phyloP scores from a whole-genome alignment of 1,284 basidiomycete species.

The Cryptococcus jaspeensis region DNA sequence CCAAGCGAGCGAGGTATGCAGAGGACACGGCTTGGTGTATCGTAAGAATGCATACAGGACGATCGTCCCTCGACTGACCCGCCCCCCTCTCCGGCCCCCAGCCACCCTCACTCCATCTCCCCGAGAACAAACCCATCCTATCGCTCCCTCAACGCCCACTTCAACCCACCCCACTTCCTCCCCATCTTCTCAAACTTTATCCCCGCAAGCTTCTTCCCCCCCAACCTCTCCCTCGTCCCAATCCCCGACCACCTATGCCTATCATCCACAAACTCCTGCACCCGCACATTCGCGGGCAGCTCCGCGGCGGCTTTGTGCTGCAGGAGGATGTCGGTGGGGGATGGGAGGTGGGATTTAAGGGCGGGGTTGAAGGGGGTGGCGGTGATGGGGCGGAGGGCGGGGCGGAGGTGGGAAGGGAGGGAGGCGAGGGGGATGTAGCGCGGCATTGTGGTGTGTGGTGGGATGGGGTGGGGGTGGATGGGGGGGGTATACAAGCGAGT shows the following conservation, averaged over 20 bases:
- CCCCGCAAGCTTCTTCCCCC: conserved; percentile 12
- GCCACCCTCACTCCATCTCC: too few relatives aligned
- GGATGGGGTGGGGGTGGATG: too few relatives aligned
- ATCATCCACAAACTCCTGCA: conserved; percentile 22
- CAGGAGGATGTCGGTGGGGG: conserved; percentile 16
- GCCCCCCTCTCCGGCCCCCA: too few relatives aligned
- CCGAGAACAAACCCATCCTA: conserved; percentile 2
- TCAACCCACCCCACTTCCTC: conserved; percentile 20
- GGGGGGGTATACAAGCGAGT: too few relatives aligned
- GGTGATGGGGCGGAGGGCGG: conserved; percentile 8
- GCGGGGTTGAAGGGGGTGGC: conserved; percentile 2
- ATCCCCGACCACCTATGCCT: conserved; percentile 16
- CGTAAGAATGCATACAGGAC: neutral
- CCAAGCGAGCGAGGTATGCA: too few relatives aligned
- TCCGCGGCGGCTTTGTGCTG: neutral
- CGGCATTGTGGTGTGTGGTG: conserved; percentile 8
- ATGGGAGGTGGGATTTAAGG: conserved; percentile 9
- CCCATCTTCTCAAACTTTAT: conserved; percentile 10
- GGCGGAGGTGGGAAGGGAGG: conserved; percentile 11
- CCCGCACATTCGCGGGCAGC: conserved; percentile 18
- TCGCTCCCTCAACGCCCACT: conserved; percentile 24
- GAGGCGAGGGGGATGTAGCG: conserved; percentile 21
- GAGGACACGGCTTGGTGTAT: too few relatives aligned
- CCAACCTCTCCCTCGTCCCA: conserved; percentile 14
- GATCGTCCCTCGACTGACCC: too few relatives aligned